Percentiles rank a stretch among this genome's conserved stretches.
Evolutionary conservation across 352 stramenopile species (phyloP).

Genomic region (Phytopythium montanum): DNA sequence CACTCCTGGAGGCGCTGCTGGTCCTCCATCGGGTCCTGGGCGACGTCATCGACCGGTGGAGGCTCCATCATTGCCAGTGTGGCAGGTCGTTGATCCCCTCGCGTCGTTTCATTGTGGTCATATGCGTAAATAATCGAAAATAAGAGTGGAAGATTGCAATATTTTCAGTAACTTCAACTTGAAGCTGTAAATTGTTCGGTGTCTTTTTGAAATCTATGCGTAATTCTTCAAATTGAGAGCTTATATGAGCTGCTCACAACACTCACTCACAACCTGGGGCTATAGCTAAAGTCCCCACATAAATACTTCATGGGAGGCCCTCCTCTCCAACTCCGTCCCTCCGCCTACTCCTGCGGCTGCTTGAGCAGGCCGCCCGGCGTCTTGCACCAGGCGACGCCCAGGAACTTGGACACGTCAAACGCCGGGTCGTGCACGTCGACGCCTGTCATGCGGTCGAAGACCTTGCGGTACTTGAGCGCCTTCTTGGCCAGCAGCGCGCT

Average conservation of each 20-base stretch:
- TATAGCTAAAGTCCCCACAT: too few species aligned
- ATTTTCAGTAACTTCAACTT: not conserved
- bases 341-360: slow-evolving; percentile 5
- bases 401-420: slow-evolving; percentile 50
- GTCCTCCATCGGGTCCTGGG: not conserved
- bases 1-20: slow-evolving; percentile 12
- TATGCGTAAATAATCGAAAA: not conserved
- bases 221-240: too few species aligned
- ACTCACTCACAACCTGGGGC: too few species aligned
- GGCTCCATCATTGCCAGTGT: not conserved
- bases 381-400: slow-evolving; percentile 53
- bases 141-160: too few species aligned
- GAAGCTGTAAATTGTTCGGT: too few species aligned
- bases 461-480: slow-evolving; percentile 54
- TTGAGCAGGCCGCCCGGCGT: slow-evolving; percentile 13
- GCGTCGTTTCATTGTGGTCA: not conserved
- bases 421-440: slow-evolving; percentile 44
- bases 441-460: slow-evolving; percentile 33
- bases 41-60: not conserved
- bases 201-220: too few species aligned
- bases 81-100: not conserved
- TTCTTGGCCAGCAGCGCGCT: slow-evolving; percentile 42
- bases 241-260: too few species aligned
- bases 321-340: too few species aligned
- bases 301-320: too few species aligned